Conservation (phyloP, 2,329 filamentous ascomycete genomes). For the Pestalotiopsis sp. region DNA sequence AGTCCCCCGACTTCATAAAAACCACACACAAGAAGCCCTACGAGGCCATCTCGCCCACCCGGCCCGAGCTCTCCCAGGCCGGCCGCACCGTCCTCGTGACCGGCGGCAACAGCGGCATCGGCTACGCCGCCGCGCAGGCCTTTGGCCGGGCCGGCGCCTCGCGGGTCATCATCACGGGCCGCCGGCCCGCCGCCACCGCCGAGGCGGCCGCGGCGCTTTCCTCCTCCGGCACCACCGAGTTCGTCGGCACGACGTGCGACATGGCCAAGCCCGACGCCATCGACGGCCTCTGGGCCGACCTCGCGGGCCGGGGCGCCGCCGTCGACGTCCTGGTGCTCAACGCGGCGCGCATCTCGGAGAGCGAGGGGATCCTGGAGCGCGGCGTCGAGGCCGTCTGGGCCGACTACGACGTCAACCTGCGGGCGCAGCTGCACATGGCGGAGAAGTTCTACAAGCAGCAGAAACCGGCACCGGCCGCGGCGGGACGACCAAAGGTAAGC, state of each 20-base stretch:
- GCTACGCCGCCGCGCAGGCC: conserved; percentile 61
- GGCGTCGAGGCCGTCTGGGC: conserved; percentile 24
- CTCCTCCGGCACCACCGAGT: conserved; percentile 10
- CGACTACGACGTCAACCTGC: conserved; percentile 28
- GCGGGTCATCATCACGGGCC: conserved; percentile 38
- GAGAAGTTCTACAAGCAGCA: conserved; percentile 38
- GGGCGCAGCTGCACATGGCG: conserved; percentile 29
- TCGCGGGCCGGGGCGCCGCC: conserved; percentile 19
- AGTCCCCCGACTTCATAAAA: conserved; percentile 22
- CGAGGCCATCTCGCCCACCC: conserved; percentile 34
- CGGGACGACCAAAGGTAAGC: neutral
- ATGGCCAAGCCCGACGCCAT: conserved; percentile 24
- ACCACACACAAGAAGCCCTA: conserved; percentile 36
- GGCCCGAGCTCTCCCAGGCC: conserved; percentile 38
- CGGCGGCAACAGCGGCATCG: conserved; percentile 66
- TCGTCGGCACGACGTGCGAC: conserved; percentile 24
- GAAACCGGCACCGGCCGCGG: neutral
- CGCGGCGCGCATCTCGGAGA: conserved; percentile 19
- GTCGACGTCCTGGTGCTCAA: conserved; percentile 38
- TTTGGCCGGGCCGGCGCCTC: conserved; percentile 44
- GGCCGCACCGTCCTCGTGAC: conserved; percentile 63
- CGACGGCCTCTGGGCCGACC: conserved; percentile 30
- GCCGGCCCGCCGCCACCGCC: conserved; percentile 31
- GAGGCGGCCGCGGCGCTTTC: conserved; percentile 25
- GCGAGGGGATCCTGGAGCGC: conserved; percentile 22